phyloP scores from a whole-genome alignment of 495 filamentous ascomycete genomes.

The Talaromyces thailandensis region DNA sequence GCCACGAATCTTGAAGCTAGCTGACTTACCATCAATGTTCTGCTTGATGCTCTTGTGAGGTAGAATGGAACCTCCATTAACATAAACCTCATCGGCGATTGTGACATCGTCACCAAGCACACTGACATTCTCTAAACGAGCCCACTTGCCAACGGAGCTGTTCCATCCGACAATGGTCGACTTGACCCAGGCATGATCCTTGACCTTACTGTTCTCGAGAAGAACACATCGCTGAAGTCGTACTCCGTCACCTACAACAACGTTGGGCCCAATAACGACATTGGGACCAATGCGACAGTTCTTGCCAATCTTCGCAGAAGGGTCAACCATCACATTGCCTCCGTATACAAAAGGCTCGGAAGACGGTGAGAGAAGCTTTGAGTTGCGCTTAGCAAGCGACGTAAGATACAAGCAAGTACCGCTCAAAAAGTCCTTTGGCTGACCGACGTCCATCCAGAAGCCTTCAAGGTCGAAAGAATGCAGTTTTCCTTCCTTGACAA shows the following conservation, averaged over 20 bases:
- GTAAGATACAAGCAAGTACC: conserved; percentile 96
- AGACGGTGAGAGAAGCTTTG: conserved; percentile 69
- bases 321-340: conserved; percentile 95
- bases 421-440: conserved; percentile 96
- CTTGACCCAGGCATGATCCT: conserved; percentile 99
- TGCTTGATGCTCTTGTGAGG: conserved; percentile 99
- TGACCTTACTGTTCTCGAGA: conserved; percentile 82
- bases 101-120: conserved; percentile 99
- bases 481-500: conserved; percentile 81
- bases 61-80: conserved; percentile 93
- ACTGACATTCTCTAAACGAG: conserved; percentile 92
- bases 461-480: conserved; percentile 98
- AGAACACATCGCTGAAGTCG: conserved; percentile 90
- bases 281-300: conserved; percentile 98
- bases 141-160: conserved; percentile 91
- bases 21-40: conserved; percentile 80
- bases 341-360: conserved; percentile 80
- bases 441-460: conserved; percentile 99
- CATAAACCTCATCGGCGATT: conserved; percentile 96
- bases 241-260: conserved; percentile 91
- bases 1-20: not conserved
- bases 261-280: conserved; percentile 91
- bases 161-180: conserved; percentile 99
- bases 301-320: conserved; percentile 92
- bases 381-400: conserved; percentile 84